phyloP scores from a whole-genome alignment of 495 filamentous ascomycete genomes.

The Penicillium cinerascens region DNA sequence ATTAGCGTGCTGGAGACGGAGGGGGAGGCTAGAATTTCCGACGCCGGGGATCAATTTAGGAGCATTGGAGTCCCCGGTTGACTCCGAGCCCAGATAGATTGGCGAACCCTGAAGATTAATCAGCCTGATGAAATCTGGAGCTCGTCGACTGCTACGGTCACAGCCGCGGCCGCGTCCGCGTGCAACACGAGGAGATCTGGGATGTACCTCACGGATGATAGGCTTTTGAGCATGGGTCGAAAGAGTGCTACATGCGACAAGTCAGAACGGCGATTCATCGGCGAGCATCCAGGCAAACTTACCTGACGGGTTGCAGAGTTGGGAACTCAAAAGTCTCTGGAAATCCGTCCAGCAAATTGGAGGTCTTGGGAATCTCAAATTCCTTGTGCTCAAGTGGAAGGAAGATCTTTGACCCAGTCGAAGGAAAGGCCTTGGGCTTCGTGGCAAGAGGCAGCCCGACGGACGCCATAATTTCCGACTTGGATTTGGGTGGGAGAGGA shows the following conservation, averaged over 20 bases:
- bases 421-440: not conserved
- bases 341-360: not conserved
- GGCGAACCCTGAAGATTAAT: not conserved
- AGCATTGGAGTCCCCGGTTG: not conserved
- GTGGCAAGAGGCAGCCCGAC: not conserved
- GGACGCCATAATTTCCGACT: not conserved
- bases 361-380: too few species aligned
- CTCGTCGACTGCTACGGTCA: not conserved
- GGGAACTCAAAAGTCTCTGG: not conserved
- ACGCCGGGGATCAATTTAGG: not conserved
- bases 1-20: not conserved
- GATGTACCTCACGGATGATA: constrained; percentile 4
- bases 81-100: not conserved
- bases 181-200: not conserved
- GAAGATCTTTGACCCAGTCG: too few species aligned
- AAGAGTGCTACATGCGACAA: not conserved
- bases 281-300: not conserved
- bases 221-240: not conserved
- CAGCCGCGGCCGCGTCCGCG: too few species aligned
- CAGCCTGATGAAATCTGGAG: not conserved
- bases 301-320: not conserved
- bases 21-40: not conserved
- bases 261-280: not conserved
- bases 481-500: not conserved
- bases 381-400: too few species aligned